phyloP scores from a whole-genome alignment of 495 filamentous ascomycete genomes.

The Penicillium samsonianum region DNA sequence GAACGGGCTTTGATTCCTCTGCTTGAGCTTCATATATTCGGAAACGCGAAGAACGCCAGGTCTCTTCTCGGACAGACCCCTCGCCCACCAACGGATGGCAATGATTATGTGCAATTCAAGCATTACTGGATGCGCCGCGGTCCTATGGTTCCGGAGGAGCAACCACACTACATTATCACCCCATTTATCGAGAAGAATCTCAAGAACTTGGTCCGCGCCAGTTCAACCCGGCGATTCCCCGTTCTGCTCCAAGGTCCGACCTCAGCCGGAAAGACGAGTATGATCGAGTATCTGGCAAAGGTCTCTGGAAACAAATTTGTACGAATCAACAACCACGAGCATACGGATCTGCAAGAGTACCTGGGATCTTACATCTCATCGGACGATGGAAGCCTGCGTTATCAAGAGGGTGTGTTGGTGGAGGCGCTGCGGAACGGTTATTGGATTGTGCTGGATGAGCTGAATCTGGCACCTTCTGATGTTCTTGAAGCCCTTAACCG shows the following conservation, averaged over 20 bases:
- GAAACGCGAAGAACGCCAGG: slow-evolving; percentile 62
- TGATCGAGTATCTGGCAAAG: slow-evolving; percentile 97
- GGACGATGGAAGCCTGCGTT: slow-evolving; percentile 76
- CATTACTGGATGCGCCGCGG: slow-evolving; percentile 93
- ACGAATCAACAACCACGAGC: slow-evolving; percentile 98
- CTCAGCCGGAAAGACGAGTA: slow-evolving; percentile 95
- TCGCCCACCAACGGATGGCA: slow-evolving; percentile 70
- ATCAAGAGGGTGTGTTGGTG: slow-evolving; percentile 93
- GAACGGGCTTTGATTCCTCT: slow-evolving; percentile 74
- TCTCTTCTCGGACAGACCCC: slow-evolving; percentile 74
- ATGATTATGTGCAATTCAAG: slow-evolving; percentile 80
- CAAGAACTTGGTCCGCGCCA: slow-evolving; percentile 88
- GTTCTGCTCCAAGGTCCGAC: slow-evolving; percentile 97
- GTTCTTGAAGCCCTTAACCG: slow-evolving; percentile 95
- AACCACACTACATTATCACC: slow-evolving; percentile 92
- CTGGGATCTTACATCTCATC: slow-evolving; percentile 91
- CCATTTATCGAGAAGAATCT: slow-evolving; percentile 93
- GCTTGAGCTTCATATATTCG: slow-evolving; percentile 78
- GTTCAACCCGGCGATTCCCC: slow-evolving; percentile 87
- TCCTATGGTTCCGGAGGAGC: slow-evolving; percentile 60
- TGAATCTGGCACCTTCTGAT: slow-evolving; percentile 95
- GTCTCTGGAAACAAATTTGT: slow-evolving; percentile 96
- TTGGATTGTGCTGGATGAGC: slow-evolving; percentile 97
- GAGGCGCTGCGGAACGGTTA: slow-evolving; percentile 89
- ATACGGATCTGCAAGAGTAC: slow-evolving; percentile 98